Evolutionary conservation across 2,329 filamentous ascomycete genomes (phyloP).

Genomic region (Pseudogymnoascus sp.): DNA sequence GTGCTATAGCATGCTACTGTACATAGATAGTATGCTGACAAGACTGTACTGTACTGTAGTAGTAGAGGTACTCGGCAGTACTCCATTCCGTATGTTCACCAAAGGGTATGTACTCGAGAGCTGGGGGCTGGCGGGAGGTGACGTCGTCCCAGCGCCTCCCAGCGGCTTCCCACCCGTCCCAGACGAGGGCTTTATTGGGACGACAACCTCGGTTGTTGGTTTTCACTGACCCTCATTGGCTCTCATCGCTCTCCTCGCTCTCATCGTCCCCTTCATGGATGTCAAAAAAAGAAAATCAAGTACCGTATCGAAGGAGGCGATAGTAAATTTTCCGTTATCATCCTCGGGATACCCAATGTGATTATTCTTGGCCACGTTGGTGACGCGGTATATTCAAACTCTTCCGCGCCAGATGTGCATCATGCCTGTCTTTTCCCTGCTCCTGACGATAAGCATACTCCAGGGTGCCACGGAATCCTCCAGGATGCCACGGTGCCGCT

Average conservation of each 20-base stretch:
- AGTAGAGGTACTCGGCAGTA: too few species aligned
- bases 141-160: neutral
- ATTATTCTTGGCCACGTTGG: neutral
- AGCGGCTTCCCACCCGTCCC: neutral
- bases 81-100: too few species aligned
- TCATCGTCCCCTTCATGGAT: neutral
- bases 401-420: neutral
- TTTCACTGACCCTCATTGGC: neutral
- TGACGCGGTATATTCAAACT: neutral
- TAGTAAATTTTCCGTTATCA: constrained; percentile 3
- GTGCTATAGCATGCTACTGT: too few species aligned
- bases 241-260: neutral
- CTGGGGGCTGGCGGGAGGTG: neutral
- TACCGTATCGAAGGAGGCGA: neutral
- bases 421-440: constrained; percentile 4
- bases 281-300: neutral
- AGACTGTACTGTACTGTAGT: too few species aligned
- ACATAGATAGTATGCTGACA: too few species aligned
- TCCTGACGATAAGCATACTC: neutral
- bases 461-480: neutral
- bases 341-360: neutral
- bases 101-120: too few species aligned
- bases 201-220: neutral
- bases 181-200: constrained; percentile 4
- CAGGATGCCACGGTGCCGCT: neutral